Evolutionary conservation across 2,329 filamentous ascomycete genomes (phyloP).

Genomic region (Ophiostoma ulmi): DNA sequence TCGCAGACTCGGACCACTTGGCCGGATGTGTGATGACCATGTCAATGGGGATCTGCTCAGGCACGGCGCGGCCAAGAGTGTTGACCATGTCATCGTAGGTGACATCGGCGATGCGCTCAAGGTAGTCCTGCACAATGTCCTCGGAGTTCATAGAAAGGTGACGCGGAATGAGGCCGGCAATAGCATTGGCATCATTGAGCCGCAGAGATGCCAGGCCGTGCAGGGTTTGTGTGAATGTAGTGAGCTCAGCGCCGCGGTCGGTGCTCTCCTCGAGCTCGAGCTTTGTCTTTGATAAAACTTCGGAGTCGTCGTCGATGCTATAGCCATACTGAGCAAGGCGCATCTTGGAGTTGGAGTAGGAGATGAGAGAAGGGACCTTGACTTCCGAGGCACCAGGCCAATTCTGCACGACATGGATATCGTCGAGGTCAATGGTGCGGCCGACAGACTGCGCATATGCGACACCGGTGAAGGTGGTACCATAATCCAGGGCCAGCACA

Average conservation of each 20-base stretch:
- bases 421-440: constrained; percentile 19
- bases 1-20: constrained; percentile 24
- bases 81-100: constrained; percentile 23
- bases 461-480: constrained; percentile 27
- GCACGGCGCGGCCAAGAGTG: constrained; percentile 15
- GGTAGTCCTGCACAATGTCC: constrained; percentile 27
- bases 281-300: constrained; percentile 26
- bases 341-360: constrained; percentile 23
- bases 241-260: constrained; percentile 21
- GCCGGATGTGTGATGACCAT: constrained; percentile 28
- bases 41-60: constrained; percentile 25
- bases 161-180: constrained; percentile 19
- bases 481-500: constrained; percentile 27
- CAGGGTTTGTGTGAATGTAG: constrained; percentile 22
- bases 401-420: constrained; percentile 23
- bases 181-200: constrained; percentile 19
- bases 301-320: constrained; percentile 23
- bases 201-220: constrained; percentile 18
- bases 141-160: constrained; percentile 25
- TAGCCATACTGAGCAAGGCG: constrained; percentile 24
- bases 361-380: constrained; percentile 28
- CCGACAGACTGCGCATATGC: constrained; percentile 22
- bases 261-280: constrained; percentile 25
- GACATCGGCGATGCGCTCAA: constrained; percentile 23
- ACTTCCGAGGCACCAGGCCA: constrained; percentile 22